Conservation (phyloP, 345 rosid species). For the Syzygium jambos region DNA sequence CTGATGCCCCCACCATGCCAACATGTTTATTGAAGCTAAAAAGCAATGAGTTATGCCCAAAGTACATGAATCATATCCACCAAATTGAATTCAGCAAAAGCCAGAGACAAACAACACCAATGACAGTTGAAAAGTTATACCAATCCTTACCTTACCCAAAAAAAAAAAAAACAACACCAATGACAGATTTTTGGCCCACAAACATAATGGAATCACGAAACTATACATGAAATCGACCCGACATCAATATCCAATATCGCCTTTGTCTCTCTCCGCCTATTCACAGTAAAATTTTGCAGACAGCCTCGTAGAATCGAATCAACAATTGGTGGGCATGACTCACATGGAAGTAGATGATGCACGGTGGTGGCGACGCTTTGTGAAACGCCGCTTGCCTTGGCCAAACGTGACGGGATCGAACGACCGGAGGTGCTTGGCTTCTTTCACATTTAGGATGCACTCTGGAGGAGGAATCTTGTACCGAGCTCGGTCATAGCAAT, state of each 20-base stretch:
- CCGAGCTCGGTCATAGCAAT: slow-evolving; percentile 80
- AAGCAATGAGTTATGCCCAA: not conserved
- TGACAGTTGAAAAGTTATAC: too few species aligned
- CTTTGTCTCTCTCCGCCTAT: not conserved
- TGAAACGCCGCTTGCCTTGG: slow-evolving; percentile 28
- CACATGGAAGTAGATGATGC: not conserved
- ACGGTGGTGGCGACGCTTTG: slow-evolving; percentile 23
- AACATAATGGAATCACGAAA: not conserved
- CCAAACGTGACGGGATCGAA: slow-evolving; percentile 84
- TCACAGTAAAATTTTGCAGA: not conserved
- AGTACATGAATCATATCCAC: not conserved
- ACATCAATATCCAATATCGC: not conserved
- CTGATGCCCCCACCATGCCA: not conserved
- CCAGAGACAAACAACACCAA: not conserved
- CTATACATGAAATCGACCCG: not conserved
- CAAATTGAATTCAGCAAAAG: not conserved
- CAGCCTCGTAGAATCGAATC: not conserved
- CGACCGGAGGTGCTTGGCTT: slow-evolving; percentile 47
- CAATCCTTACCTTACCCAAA: too few species aligned
- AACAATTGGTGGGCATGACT: not conserved
- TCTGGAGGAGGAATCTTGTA: slow-evolving; percentile 60
- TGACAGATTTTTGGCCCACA: not conserved
- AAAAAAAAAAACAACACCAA: not conserved
- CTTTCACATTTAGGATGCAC: slow-evolving; percentile 49
- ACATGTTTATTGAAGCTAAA: not conserved